Evolutionary conservation across 164 flowering plant species (phyloP).

Genomic region (Stephania japonica): DNA sequence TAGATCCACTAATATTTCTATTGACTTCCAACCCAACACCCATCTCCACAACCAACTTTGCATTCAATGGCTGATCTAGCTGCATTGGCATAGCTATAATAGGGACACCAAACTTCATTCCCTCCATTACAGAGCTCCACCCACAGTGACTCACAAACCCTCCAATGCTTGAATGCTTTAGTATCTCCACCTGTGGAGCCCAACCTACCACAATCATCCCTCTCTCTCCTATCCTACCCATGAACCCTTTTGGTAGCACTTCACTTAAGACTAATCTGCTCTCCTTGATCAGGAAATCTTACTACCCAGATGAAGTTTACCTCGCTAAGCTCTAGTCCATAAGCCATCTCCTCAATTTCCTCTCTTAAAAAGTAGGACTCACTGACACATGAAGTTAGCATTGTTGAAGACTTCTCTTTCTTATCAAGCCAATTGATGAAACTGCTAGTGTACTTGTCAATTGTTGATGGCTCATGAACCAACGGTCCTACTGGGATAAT

Average conservation of each 20-base stretch:
- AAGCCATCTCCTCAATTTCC: constrained; percentile 27
- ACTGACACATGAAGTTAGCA: constrained; percentile 35
- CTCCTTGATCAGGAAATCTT: constrained; percentile 23
- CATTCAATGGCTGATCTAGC: constrained; percentile 39
- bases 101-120: constrained; percentile 30
- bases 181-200: constrained; percentile 27
- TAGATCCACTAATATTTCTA: constrained; percentile 6
- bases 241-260: constrained; percentile 25
- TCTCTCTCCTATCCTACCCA: constrained; percentile 19
- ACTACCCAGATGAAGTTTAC: constrained; percentile 35
- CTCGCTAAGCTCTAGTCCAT: constrained; percentile 28
- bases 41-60: constrained; percentile 29
- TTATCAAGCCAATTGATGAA: constrained; percentile 25
- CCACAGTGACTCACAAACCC: constrained; percentile 39
- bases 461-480: constrained; percentile 14
- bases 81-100: constrained; percentile 41
- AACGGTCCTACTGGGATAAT: constrained; percentile 30
- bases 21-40: constrained; percentile 32
- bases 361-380: constrained; percentile 29
- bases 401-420: constrained; percentile 18
- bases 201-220: constrained; percentile 30
- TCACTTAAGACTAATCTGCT: neutral
- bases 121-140: constrained; percentile 34
- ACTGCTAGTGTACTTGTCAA: neutral
- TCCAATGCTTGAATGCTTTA: constrained; percentile 21